Percentiles rank a stretch among this genome's conserved stretches.
Evolutionary conservation across 1,284 basidiomycete species (phyloP).

Genomic region (Pholiota adiposa): DNA sequence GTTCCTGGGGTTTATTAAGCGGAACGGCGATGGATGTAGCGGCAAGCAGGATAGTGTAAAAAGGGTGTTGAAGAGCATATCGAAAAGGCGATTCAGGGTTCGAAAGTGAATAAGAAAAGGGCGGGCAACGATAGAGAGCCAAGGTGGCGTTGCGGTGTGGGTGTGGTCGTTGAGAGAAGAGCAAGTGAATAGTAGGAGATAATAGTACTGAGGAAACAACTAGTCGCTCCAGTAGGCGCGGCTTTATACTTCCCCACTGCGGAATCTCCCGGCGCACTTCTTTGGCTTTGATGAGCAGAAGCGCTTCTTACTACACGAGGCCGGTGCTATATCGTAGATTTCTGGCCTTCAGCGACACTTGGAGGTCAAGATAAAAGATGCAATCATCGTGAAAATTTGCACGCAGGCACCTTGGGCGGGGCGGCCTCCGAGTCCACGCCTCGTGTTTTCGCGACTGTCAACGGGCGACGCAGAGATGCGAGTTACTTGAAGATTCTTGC

Average conservation of each 20-base stretch:
- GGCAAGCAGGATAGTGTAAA: slow-evolving; percentile 27
- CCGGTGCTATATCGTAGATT: slow-evolving; percentile 20
- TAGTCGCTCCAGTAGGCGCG: neutral
- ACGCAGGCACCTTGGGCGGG: neutral
- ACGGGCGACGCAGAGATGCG: neutral
- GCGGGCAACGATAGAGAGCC: no score
- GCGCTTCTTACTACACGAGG: slow-evolving; percentile 18
- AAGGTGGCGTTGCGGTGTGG: no score
- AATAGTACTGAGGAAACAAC: slow-evolving; percentile 13
- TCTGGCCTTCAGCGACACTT: slow-evolving; percentile 3
- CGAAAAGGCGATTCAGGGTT: slow-evolving; percentile 8
- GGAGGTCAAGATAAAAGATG: slow-evolving; percentile 17
- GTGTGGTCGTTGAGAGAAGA: slow-evolving; percentile 7
- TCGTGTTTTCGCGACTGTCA: slow-evolving; percentile 3
- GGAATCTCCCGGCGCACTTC: slow-evolving; percentile 3
- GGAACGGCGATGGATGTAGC: slow-evolving; percentile 29
- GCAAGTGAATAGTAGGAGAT: slow-evolving; percentile 10
- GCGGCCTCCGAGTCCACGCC: slow-evolving; percentile 5
- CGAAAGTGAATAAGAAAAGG: slow-evolving; percentile 4
- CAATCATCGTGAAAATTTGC: neutral
- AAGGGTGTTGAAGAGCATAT: slow-evolving; percentile 32
- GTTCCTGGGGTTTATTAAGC: slow-evolving; percentile 22
- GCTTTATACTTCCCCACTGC: slow-evolving; percentile 19
- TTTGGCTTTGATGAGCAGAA: slow-evolving; percentile 16
- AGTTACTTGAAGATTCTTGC: slow-evolving; percentile 2